Percentiles rank a stretch among this genome's conserved stretches.
Conservation (phyloP, 2,329 filamentous ascomycete genomes). For the Coleophoma eucalyptorum region DNA sequence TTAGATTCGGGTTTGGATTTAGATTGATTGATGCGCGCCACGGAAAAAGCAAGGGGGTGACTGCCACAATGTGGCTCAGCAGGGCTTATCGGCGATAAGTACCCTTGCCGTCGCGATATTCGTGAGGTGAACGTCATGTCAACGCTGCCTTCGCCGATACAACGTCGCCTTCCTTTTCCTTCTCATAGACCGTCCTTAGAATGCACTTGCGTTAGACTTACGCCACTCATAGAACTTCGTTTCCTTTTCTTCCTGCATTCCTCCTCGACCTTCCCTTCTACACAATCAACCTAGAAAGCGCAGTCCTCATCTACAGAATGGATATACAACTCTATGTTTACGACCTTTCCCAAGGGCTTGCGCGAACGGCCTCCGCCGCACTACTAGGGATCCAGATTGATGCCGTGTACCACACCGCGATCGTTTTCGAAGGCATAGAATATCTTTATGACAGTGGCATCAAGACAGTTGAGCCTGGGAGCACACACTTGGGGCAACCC, state of each 20-base stretch:
- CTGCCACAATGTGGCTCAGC: conserved; percentile 2
- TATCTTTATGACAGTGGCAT: conserved; percentile 90
- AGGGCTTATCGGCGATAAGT: background rate
- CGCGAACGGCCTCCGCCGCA: conserved; percentile 42
- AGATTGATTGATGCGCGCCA: no score
- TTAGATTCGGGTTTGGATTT: background rate
- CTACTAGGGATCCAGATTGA: conserved; percentile 73
- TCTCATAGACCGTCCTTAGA: conserved; percentile 6
- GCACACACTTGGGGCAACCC: conserved; percentile 82
- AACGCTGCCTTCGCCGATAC: background rate
- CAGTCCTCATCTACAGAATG: conserved; percentile 40
- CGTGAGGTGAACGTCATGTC: background rate
- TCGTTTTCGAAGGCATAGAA: conserved; percentile 80
- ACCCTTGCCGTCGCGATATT: background rate
- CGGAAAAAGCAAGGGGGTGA: no score
- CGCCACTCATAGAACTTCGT: background rate
- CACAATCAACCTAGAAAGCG: background rate
- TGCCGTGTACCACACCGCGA: conserved; percentile 91
- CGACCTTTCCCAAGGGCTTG: conserved; percentile 62
- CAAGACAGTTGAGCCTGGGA: conserved; percentile 74
- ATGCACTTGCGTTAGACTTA: no score
- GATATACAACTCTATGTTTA: conserved; percentile 76
- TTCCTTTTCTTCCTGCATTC: background rate
- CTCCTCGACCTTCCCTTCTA: no score
- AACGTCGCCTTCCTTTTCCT: background rate